Base-by-base conservation (phyloP, 2,329 filamentous ascomycete genomes). In the Aspergillus chevalieri region DNA sequence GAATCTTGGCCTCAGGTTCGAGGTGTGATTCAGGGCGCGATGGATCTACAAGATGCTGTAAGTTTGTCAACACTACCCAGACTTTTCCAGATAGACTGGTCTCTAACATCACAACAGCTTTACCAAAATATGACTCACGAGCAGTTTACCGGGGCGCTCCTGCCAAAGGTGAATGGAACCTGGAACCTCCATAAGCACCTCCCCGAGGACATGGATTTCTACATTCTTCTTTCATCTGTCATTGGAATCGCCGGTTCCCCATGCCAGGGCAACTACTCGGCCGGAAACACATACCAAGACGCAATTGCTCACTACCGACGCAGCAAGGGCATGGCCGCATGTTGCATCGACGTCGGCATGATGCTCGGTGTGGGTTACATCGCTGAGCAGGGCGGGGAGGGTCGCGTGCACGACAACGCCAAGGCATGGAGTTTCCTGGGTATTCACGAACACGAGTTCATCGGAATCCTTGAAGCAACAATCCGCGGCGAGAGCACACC, bases 261-360 rank as follows among this genome's bases (percentile, higher is more conserved):
- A 5, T 69, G 72, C 3, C 65, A 79, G 47, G 66, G 74, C 9
- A 76, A 74, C 51, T 75, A 75, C 51, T 62, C 66, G 2, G 69
- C 70, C 5, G 71, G 60, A 15, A 65, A 66, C 41, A 63, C 67
- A 1, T 74, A 65, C 55, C 65, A 72, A 49, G 69, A 72, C 42
- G 62, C 65, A 0, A 50, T 72, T 6, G 67, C 65, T 2, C 58
- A 54, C 5, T 57, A 64, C 26, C 66, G 68, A 6, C 46, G 34
- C 6, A 21, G 51, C 0, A 49, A 45, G 7, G 60, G 60, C 1
- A 48, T 59, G 45, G 52, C 52, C 2, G 58, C 57, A 9, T 52
- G 51, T 3, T 52, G 55, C 8, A 51, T 64, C n/a, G 49, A 63
- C 6, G 53, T 72, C 0, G 67, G 67, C 10, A 58, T 57, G 36